These are phyloP conservation scores for Alternaria consortialis DNA, from an alignment of 2,329 filamentous ascomycete species.

Conservation along the genomic window DNA sequence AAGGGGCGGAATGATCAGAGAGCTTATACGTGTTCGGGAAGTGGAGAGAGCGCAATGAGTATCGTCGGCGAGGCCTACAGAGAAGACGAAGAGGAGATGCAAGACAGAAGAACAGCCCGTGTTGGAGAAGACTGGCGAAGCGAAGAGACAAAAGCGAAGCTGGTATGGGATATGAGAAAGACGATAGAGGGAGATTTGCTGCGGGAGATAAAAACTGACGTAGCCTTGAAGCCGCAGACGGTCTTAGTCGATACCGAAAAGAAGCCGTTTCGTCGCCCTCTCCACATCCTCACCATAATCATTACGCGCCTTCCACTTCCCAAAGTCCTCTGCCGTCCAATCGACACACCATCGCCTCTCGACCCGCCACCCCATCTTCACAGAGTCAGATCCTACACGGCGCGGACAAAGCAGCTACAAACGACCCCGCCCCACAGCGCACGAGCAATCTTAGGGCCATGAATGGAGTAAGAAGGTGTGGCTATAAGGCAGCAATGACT, in stretches of 20 bases:
- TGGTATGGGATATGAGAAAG: neutral
- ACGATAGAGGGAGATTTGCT: neutral
- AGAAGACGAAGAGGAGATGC: neutral
- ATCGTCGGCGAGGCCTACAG: no score
- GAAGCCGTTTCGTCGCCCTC: neutral
- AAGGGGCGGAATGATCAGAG: neutral
- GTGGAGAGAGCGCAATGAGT: no score
- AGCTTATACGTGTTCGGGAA: neutral
- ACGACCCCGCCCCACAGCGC: conserved; percentile 12
- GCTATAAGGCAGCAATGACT: conserved; percentile 9
- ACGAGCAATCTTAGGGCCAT: conserved; percentile 22
- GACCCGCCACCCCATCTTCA: conserved; percentile 18
- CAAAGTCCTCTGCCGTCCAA: neutral
- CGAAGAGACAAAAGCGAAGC: neutral
- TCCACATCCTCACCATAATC: neutral
- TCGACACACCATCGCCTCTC: conserved; percentile 1
- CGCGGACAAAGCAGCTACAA: conserved; percentile 21
- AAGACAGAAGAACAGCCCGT: neutral
- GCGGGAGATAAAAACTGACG: neutral
- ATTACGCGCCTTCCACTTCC: neutral
- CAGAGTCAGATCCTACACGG: conserved; percentile 24
- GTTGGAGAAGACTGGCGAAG: neutral
- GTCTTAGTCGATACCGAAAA: neutral
- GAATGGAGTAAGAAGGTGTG: conserved; percentile 18
- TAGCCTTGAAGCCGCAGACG: neutral